These are phyloP conservation scores for Teunomyces lycoperdinae DNA, from an alignment of 805 yeast species.

Conservation along the genomic window DNA sequence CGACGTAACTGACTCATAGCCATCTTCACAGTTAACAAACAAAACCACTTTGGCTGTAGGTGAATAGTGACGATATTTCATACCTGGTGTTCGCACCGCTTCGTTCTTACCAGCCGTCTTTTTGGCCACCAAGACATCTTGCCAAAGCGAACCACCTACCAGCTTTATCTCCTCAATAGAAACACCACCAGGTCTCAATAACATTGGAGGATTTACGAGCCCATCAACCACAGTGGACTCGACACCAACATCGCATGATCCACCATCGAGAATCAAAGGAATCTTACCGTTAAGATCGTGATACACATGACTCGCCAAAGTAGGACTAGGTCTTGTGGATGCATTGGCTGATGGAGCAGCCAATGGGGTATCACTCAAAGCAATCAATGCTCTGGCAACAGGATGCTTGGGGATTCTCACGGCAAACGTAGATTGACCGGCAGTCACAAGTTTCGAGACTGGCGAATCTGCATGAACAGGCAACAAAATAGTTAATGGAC, in stretches of 20 bases:
- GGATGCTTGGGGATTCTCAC: slow-evolving; percentile 86
- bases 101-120: slow-evolving; percentile 63
- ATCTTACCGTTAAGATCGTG: slow-evolving; percentile 77
- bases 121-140: slow-evolving; percentile 58
- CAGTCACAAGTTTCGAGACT: slow-evolving; percentile 76
- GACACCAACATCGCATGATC: slow-evolving; percentile 81
- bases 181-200: slow-evolving; percentile 93
- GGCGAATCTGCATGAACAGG: slow-evolving; percentile 52
- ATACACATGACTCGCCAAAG: slow-evolving; percentile 79
- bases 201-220: slow-evolving; percentile 74
- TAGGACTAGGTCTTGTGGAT: slow-evolving; percentile 92
- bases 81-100: slow-evolving; percentile 89
- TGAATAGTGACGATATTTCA: slow-evolving; percentile 95
- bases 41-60: slow-evolving; percentile 82
- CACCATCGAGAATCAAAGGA: slow-evolving; percentile 89
- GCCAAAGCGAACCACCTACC: slow-evolving; percentile 71
- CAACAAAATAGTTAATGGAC: slow-evolving; percentile 84
- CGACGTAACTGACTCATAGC: slow-evolving; percentile 29
- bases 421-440: slow-evolving; percentile 86
- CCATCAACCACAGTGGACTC: slow-evolving; percentile 97
- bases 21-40: slow-evolving; percentile 50
- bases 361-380: slow-evolving; percentile 78
- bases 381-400: slow-evolving; percentile 86
- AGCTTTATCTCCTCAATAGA: slow-evolving; percentile 69
- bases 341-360: slow-evolving; percentile 99